Conservation (phyloP, 768 basidiomycete genomes). For the Rhodotorula kratochvilovae region DNA sequence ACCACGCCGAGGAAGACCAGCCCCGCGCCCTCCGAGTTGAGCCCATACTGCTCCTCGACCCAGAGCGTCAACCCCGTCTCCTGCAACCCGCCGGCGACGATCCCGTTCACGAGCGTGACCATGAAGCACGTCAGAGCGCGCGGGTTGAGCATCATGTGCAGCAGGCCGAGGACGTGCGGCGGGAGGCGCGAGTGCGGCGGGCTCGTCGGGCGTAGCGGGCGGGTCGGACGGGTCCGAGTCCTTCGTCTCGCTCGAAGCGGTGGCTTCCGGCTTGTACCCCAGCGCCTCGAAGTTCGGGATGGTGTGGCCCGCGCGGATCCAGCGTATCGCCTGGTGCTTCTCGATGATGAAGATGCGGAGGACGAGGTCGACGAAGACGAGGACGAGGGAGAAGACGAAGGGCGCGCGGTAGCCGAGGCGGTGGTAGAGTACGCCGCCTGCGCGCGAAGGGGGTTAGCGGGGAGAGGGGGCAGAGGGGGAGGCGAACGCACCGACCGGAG, state of each 20-base stretch:
- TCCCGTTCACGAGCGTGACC: conserved; percentile 12
- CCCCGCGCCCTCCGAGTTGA: conserved; percentile 20
- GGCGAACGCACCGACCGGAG: conserved; percentile 9
- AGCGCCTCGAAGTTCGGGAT: conserved; percentile 34
- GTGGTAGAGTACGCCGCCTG: conserved; percentile 29
- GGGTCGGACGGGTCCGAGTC: neutral
- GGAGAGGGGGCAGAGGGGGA: neutral
- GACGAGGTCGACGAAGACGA: conserved; percentile 32
- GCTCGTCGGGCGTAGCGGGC: neutral
- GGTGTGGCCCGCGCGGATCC: conserved; percentile 9
- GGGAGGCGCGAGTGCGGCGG: neutral
- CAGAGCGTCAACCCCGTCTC: conserved; percentile 31
- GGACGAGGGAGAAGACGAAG: conserved; percentile 32
- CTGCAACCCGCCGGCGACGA: conserved; percentile 22
- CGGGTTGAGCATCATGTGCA: neutral
- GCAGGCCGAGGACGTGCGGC: neutral
- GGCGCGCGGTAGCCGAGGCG: conserved; percentile 33
- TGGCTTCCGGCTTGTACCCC: neutral
- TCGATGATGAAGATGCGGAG: conserved; percentile 38
- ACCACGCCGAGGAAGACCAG: conserved; percentile 27
- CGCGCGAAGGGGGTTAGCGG: neutral
- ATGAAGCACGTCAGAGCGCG: conserved; percentile 11
- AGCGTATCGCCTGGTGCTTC: conserved; percentile 25
- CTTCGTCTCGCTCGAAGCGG: neutral
- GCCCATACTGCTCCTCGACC: conserved; percentile 14